phyloP scores from a whole-genome alignment of 345 rosid genomes.

The Dipteronia sinensis region DNA sequence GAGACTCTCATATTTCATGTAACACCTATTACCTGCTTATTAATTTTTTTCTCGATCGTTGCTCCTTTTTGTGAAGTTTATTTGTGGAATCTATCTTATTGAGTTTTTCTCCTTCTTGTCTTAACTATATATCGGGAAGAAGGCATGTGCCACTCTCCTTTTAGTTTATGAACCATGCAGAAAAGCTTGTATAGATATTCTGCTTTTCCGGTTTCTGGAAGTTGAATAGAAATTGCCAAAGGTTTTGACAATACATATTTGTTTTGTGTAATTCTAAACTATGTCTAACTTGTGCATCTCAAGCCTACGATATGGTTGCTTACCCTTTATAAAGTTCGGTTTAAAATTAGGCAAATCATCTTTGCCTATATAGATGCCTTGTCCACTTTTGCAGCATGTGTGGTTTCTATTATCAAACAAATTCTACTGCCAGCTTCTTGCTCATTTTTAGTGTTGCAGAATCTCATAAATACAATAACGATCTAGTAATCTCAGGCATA shows the following conservation, averaged over 20 bases:
- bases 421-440: neutral
- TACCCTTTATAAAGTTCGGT: neutral
- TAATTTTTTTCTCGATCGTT: neutral
- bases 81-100: neutral
- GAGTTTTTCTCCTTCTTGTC: too few relatives aligned
- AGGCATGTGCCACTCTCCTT: neutral
- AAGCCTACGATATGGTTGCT: too few relatives aligned
- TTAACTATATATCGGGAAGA: neutral
- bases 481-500: neutral
- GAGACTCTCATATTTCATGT: neutral
- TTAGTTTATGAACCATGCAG: neutral
- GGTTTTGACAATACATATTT: neutral
- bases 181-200: too few relatives aligned
- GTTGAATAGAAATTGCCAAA: too few relatives aligned
- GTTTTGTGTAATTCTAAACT: neutral
- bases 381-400: neutral
- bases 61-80: neutral
- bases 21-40: slow-evolving; percentile 1
- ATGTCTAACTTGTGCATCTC: too few relatives aligned
- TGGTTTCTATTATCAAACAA: neutral
- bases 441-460: neutral
- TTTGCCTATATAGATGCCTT: neutral
- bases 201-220: too few relatives aligned
- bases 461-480: neutral
- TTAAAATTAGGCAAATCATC: neutral